Conservation (phyloP, 2,329 filamentous ascomycete species). For the Ambrosiella xylebori region DNA sequence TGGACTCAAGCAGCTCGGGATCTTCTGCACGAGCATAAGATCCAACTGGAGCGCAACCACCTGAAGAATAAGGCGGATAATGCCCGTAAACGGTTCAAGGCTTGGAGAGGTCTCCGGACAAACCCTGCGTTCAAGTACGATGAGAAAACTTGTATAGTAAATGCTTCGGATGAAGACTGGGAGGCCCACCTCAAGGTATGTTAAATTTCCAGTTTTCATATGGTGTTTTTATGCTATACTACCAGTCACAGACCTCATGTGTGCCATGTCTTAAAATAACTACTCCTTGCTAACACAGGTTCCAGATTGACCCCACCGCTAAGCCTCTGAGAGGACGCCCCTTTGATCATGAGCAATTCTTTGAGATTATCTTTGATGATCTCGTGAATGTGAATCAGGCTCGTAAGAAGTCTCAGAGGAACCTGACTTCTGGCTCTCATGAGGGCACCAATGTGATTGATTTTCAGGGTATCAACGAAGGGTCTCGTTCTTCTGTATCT, state of each 20-base stretch:
- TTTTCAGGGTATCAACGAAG: conserved; percentile 15
- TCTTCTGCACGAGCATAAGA: conserved; percentile 36
- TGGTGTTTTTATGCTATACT: not conserved
- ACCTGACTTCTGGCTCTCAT: not conserved
- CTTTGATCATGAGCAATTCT: conserved; percentile 43
- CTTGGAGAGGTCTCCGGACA: conserved; percentile 41
- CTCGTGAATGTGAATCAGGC: conserved; percentile 23
- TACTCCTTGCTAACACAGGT: not conserved
- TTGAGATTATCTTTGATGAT: conserved; percentile 43
- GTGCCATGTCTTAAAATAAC: not conserved
- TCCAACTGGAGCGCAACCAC: conserved; percentile 42
- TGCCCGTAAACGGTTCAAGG: conserved; percentile 43
- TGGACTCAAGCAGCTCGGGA: conserved; percentile 41
- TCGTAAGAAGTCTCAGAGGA: not conserved
- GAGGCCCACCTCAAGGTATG: conserved; percentile 36
- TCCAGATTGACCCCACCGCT: conserved; percentile 39
- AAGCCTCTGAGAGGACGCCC: conserved; percentile 38
- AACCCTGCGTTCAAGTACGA: conserved; percentile 41
- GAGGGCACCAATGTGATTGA: conserved; percentile 24
- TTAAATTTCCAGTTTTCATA: not conserved
- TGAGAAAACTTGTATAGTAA: conserved; percentile 31
- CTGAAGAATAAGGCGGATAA: conserved; percentile 49
- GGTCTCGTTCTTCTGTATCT: too few relatives aligned
- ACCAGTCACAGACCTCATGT: not conserved
- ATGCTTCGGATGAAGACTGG: conserved; percentile 40